A percentile compares a stretch with the other conserved stretches of the same genome.
Evolutionary conservation across 164 flowering plant genomes (phyloP).

Genomic region (Taxillus chinensis): DNA sequence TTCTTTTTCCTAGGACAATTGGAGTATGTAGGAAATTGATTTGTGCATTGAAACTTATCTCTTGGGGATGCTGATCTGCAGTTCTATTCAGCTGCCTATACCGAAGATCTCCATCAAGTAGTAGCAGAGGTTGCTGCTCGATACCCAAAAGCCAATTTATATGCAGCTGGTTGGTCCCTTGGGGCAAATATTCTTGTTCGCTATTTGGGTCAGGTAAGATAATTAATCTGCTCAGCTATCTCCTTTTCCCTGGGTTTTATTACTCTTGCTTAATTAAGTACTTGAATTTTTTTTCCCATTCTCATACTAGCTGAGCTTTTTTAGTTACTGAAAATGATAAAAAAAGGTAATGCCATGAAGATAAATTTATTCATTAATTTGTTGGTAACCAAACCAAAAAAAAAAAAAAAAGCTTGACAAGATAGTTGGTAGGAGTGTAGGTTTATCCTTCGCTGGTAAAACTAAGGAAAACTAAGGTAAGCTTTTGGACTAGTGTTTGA

Average conservation of each 20-base stretch:
- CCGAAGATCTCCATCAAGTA: slow-evolving; percentile 66
- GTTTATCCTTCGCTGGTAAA: too few species aligned
- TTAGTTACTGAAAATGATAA: too few species aligned
- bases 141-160: slow-evolving; percentile 71
- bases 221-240: not conserved
- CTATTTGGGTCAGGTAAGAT: slow-evolving; percentile 76
- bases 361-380: too few species aligned
- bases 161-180: slow-evolving; percentile 94
- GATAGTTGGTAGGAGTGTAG: too few species aligned
- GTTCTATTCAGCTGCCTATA: slow-evolving; percentile 93
- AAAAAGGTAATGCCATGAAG: too few species aligned
- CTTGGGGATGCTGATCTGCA: slow-evolving; percentile 28
- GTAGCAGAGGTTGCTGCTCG: slow-evolving; percentile 49
- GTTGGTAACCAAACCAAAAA: too few species aligned
- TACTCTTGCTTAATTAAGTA: not conserved
- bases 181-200: slow-evolving; percentile 94
- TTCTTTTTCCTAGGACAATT: not conserved
- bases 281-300: not conserved
- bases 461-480: too few species aligned
- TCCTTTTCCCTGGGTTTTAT: not conserved
- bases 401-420: too few species aligned
- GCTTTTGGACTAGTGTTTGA: too few species aligned
- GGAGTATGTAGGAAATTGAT: not conserved
- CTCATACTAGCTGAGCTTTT: too few species aligned
- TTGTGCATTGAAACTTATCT: slow-evolving; percentile 2